A percentile compares a stretch with the other conserved stretches of the same genome.
Conservation (phyloP, 2,329 filamentous ascomycete genomes). For the Sporothrix variecibatus region DNA sequence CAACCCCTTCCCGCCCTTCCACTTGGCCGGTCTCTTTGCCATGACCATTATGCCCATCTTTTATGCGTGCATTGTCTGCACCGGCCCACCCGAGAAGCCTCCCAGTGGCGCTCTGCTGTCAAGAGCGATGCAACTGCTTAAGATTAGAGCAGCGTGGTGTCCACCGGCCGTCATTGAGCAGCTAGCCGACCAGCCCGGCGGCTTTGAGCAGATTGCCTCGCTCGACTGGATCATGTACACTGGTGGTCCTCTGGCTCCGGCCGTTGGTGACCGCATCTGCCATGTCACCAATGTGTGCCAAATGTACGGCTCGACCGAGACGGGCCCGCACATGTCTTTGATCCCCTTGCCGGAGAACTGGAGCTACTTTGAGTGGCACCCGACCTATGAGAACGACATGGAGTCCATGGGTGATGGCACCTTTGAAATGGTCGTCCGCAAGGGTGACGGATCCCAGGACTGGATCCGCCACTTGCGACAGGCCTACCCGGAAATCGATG, state of each 20-base stretch:
- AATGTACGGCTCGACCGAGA: conserved; percentile 33
- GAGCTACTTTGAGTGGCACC: conserved; percentile 33
- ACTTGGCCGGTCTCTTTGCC: conserved; percentile 30
- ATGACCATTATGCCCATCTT: conserved; percentile 31
- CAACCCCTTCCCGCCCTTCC: conserved; percentile 31
- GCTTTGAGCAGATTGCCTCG: conserved; percentile 29
- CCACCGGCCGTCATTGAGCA: conserved; percentile 31
- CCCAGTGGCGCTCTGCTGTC: background rate
- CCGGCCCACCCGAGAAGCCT: conserved; percentile 25
- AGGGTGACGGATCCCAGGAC: conserved; percentile 26
- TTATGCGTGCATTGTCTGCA: conserved; percentile 27
- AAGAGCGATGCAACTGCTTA: conserved; percentile 27
- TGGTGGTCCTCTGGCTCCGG: conserved; percentile 31
- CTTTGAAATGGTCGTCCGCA: conserved; percentile 31
- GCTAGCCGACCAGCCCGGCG: conserved; percentile 26
- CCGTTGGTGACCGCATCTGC: conserved; percentile 30
- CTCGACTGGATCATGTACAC: conserved; percentile 33
- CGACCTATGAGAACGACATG: conserved; percentile 30
- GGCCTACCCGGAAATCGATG: conserved; percentile 28
- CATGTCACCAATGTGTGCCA: conserved; percentile 33
- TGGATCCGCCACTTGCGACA: conserved; percentile 23
- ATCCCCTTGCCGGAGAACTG: conserved; percentile 32
- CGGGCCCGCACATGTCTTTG: conserved; percentile 29
- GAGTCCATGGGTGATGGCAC: conserved; percentile 30
- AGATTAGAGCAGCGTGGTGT: conserved; percentile 29